phyloP scores from a whole-genome alignment of 2,329 filamentous ascomycete species.

The Penicillium glabrum region DNA sequence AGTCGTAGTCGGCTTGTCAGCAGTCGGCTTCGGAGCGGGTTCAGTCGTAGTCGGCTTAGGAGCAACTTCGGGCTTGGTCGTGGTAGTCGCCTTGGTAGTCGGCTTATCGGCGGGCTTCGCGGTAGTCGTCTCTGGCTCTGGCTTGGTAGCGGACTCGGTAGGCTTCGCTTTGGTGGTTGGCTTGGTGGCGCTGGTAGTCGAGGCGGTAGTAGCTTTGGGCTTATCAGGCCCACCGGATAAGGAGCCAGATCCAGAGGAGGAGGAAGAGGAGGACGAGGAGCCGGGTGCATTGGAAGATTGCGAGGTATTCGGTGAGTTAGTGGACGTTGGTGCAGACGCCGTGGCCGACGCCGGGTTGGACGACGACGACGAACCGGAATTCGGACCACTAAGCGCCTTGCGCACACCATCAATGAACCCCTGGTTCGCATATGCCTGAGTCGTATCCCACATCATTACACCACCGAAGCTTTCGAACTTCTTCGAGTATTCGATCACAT shows the following conservation, averaged over 20 bases:
- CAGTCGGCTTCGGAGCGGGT: conserved; percentile 1
- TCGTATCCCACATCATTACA: conserved; percentile 70
- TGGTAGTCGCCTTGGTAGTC: not conserved
- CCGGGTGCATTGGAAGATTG: conserved; percentile 24
- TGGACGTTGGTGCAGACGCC: conserved; percentile 25
- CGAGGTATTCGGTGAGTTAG: conserved; percentile 26
- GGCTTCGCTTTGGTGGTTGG: not conserved
- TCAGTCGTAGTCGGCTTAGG: not conserved
- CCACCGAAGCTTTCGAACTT: conserved; percentile 63
- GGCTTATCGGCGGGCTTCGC: not conserved
- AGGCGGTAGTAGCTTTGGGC: not conserved
- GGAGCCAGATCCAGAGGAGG: conserved; percentile 22
- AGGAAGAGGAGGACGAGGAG: conserved; percentile 28
- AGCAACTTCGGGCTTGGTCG: not conserved
- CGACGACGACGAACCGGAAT: conserved; percentile 46
- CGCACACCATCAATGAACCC: conserved; percentile 54
- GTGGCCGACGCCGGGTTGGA: conserved; percentile 25
- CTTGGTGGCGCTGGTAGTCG: not conserved
- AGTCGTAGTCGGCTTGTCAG: not conserved
- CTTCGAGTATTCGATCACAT: conserved; percentile 56
- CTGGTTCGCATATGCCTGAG: conserved; percentile 58
- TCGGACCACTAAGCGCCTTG: conserved; percentile 41
- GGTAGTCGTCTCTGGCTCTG: not conserved
- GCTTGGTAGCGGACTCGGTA: not conserved
- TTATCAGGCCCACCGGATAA: conserved; percentile 15